A percentile compares a stretch with the other conserved stretches of the same genome.
Conservation (phyloP, 176 grass and related monocot species). For the Phoenix dactylifera region DNA sequence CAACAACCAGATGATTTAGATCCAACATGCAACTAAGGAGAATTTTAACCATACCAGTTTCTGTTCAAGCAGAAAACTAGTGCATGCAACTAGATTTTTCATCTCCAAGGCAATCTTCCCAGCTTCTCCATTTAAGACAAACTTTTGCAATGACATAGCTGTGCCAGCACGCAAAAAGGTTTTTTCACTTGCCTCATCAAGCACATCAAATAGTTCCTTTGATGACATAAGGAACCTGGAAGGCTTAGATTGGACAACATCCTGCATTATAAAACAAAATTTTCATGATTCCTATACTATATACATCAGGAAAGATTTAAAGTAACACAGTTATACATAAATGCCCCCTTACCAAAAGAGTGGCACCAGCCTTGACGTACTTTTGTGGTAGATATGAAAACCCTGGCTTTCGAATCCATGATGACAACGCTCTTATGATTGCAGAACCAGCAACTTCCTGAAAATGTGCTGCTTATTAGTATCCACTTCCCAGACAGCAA, state of each 20-base stretch:
- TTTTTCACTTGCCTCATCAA: conserved; percentile 15
- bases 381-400: conserved; percentile 10
- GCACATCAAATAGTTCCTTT: conserved; percentile 9
- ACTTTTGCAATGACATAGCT: conserved; percentile 16
- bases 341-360: conserved; percentile 12
- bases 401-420: conserved; percentile 4
- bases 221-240: conserved; percentile 11
- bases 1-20: not conserved
- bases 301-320: not conserved
- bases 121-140: conserved; percentile 10
- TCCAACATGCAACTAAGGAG: not conserved
- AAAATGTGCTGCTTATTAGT: not conserved
- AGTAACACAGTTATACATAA: not conserved
- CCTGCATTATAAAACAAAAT: not conserved
- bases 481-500: no score
- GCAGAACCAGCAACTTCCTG: conserved; percentile 8
- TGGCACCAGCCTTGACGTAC: conserved; percentile 7
- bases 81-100: conserved; percentile 13
- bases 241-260: conserved; percentile 4
- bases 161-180: conserved; percentile 11
- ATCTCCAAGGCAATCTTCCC: conserved; percentile 3
- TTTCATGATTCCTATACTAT: no score
- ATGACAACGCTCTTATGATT: not conserved
- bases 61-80: conserved; percentile 17
- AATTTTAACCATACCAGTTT: conserved; percentile 8